A percentile compares a stretch with the other conserved stretches of the same genome.
Conservation (phyloP, 768 basidiomycete species). For the Guyanaporus albipodus region DNA sequence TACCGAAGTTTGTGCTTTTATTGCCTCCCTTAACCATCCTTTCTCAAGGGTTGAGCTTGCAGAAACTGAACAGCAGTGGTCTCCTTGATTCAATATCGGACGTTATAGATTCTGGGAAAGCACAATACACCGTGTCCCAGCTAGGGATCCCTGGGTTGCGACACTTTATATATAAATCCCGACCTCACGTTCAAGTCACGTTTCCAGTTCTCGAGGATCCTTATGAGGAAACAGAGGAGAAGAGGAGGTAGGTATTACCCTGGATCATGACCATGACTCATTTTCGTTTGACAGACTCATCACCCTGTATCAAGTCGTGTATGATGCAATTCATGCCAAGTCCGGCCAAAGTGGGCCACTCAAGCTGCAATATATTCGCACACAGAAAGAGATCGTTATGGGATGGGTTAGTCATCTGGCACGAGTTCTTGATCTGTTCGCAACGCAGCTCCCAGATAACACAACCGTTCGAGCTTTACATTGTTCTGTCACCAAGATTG, state of each 20-base stretch:
- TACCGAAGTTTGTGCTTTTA: slow-evolving; percentile 42
- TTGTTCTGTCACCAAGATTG: slow-evolving; percentile 73
- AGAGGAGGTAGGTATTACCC: slow-evolving; percentile 61
- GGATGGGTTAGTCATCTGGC: slow-evolving; percentile 72
- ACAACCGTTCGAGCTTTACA: slow-evolving; percentile 88
- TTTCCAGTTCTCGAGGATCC: slow-evolving; percentile 82
- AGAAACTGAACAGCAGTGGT: slow-evolving; percentile 67
- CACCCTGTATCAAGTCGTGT: slow-evolving; percentile 82
- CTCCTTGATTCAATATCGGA: slow-evolving; percentile 47
- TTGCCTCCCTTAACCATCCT: not conserved
- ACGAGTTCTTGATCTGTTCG: not conserved
- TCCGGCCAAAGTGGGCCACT: slow-evolving; percentile 77
- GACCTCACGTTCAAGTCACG: slow-evolving; percentile 86
- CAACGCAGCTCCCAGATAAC: slow-evolving; percentile 60
- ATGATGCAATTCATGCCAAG: slow-evolving; percentile 88
- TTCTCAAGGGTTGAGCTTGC: slow-evolving; percentile 1
- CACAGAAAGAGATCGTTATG: slow-evolving; percentile 83
- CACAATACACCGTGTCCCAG: slow-evolving; percentile 66
- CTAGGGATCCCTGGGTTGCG: slow-evolving; percentile 86
- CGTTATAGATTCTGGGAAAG: slow-evolving; percentile 45
- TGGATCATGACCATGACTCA: slow-evolving; percentile 3
- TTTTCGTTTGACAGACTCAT: slow-evolving; percentile 51
- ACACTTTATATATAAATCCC: slow-evolving; percentile 94
- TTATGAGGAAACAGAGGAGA: slow-evolving; percentile 60
- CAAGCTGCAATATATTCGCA: slow-evolving; percentile 84